These are phyloP conservation scores for Priceomyces medius DNA, from an alignment of 805 yeast species.

Conservation along the genomic window DNA sequence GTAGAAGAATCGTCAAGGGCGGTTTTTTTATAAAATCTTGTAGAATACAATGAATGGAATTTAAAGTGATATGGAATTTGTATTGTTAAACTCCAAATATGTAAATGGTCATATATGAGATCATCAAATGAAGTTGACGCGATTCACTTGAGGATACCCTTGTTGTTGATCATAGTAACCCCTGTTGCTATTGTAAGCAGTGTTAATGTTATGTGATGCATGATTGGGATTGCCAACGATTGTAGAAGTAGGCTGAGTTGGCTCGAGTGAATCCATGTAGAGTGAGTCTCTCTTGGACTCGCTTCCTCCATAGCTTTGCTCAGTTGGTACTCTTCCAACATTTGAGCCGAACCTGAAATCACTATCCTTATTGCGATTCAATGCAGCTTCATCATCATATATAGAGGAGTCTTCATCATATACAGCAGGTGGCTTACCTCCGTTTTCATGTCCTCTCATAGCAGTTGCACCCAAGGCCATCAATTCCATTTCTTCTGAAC, in stretches of 20 bases:
- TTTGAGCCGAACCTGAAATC: slow-evolving; percentile 10
- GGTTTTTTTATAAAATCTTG: neutral
- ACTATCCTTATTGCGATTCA: slow-evolving; percentile 7
- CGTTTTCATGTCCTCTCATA: slow-evolving; percentile 58
- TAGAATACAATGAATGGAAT: slow-evolving; percentile 2
- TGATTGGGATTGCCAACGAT: slow-evolving; percentile 39
- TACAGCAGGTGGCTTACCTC: slow-evolving; percentile 18
- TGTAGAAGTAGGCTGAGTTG: slow-evolving; percentile 45
- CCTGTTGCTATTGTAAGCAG: slow-evolving; percentile 14
- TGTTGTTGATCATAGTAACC: slow-evolving; percentile 2
- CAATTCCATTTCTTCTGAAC: slow-evolving; percentile 55
- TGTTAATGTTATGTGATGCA: slow-evolving; percentile 23
- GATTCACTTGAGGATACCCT: slow-evolving; percentile 1
- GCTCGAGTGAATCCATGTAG: slow-evolving; percentile 30
- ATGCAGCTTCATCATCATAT: slow-evolving; percentile 28
- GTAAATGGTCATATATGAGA: neutral
- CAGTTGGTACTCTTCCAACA: slow-evolving; percentile 3
- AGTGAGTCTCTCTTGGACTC: slow-evolving; percentile 28
- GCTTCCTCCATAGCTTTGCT: slow-evolving; percentile 7
- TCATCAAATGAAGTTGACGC: slow-evolving; percentile 9
- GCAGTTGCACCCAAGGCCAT: slow-evolving; percentile 73
- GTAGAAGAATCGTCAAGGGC: neutral
- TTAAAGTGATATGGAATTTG: neutral
- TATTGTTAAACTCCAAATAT: neutral
- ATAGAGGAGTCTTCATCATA: slow-evolving; percentile 33